Evolutionary conservation across 129 eudicot species (phyloP).

Genomic region (Flaveria trinervia): DNA sequence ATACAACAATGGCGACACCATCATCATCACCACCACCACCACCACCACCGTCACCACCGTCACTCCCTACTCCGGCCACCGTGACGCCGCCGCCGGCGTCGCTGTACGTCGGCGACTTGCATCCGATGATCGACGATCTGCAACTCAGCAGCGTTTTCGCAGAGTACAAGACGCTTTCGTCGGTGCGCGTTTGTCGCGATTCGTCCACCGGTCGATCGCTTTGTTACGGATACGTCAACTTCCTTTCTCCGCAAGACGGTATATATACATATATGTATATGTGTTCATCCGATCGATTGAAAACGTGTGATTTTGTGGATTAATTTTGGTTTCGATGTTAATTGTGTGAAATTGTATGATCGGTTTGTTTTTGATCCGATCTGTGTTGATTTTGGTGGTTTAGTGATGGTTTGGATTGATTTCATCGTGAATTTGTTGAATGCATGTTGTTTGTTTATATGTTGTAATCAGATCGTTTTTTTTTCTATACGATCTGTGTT

Average conservation of each 20-base stretch:
- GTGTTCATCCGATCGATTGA: background rate
- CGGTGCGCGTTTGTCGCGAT: conserved; percentile 81
- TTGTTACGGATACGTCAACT: conserved; percentile 86
- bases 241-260: conserved; percentile 74
- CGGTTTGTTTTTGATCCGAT: background rate
- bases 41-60: background rate
- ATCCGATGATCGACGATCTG: conserved; percentile 53
- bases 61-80: conserved; percentile 26
- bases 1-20: conserved; percentile 36
- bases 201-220: conserved; percentile 68
- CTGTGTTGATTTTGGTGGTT: background rate
- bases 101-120: conserved; percentile 85
- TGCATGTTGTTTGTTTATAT: background rate
- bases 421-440: background rate
- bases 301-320: background rate
- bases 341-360: background rate
- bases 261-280: conserved; percentile 19
- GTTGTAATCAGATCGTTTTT: background rate
- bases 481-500: background rate
- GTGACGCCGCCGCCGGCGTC: conserved; percentile 50
- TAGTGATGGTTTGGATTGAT: background rate
- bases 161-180: conserved; percentile 57
- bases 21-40: conserved; percentile 5
- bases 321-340: background rate
- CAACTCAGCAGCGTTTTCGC: conserved; percentile 52